phyloP scores from a whole-genome alignment of 2,329 filamentous ascomycete species.

The Cercospora beticola region DNA sequence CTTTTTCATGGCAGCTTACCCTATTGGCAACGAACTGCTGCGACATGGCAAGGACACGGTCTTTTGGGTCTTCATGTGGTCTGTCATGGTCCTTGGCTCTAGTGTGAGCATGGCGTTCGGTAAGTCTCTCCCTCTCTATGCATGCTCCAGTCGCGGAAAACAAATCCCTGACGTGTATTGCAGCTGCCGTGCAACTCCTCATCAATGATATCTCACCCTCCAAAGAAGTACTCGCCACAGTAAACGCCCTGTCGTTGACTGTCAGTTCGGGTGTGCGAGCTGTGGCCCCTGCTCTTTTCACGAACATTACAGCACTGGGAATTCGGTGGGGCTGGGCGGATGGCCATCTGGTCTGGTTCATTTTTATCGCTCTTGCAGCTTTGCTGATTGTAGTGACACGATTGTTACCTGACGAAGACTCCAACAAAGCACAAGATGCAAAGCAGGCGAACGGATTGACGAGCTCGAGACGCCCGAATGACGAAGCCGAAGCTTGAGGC shows the following conservation, averaged over 20 bases:
- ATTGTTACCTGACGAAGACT: not conserved
- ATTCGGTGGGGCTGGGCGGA: slow-evolving; percentile 60
- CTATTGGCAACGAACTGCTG: slow-evolving; percentile 59
- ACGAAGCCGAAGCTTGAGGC: not conserved
- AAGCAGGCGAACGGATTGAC: not conserved
- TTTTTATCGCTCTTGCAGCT: slow-evolving; percentile 48
- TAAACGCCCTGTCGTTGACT: slow-evolving; percentile 70
- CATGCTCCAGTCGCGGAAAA: not conserved
- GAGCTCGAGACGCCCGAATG: not conserved
- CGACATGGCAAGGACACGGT: slow-evolving; percentile 44
- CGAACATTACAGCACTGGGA: slow-evolving; percentile 67
- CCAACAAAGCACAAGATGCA: not conserved
- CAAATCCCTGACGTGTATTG: not conserved
- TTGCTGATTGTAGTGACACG: not conserved
- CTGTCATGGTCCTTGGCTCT: slow-evolving; percentile 55
- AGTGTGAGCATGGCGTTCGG: slow-evolving; percentile 69
- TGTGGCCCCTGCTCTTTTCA: slow-evolving; percentile 64
- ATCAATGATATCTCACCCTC: slow-evolving; percentile 72
- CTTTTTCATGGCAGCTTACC: slow-evolving; percentile 58
- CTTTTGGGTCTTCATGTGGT: slow-evolving; percentile 59
- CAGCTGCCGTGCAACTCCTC: slow-evolving; percentile 65
- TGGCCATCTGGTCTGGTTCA: slow-evolving; percentile 67
- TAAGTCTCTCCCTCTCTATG: slow-evolving; percentile 29
- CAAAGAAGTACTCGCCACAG: slow-evolving; percentile 62
- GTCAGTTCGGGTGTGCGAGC: slow-evolving; percentile 61